Conservation (phyloP, 169 alveolate species). For the Plasmodium chabaudi region DNA sequence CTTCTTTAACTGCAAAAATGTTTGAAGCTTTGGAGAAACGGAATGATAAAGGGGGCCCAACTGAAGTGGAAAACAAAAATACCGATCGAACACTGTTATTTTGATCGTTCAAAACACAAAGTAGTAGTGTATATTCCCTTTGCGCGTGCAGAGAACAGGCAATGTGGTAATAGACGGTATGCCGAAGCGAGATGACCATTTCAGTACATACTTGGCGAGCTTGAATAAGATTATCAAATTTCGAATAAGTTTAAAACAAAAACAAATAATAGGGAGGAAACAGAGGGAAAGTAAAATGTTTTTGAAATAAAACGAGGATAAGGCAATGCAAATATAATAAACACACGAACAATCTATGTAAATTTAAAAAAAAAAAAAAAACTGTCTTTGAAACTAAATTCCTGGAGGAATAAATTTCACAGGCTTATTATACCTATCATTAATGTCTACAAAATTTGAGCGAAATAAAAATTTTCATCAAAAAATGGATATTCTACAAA, state of each 20-base stretch:
- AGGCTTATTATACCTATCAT: constrained; percentile 59
- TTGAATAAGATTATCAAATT: not conserved
- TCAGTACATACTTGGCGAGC: not conserved
- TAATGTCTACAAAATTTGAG: constrained; percentile 27
- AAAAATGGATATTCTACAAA: not conserved
- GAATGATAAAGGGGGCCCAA: no score
- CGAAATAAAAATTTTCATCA: not conserved
- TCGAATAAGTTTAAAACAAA: not conserved
- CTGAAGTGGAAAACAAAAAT: not conserved
- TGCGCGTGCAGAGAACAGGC: not conserved
- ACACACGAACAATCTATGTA: not conserved
- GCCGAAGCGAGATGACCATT: not conserved
- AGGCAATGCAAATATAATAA: not conserved
- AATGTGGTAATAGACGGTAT: not conserved
- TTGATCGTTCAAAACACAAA: no score
- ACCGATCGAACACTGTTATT: not conserved
- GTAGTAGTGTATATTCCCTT: not conserved
- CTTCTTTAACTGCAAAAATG: constrained; percentile 20
- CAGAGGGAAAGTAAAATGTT: not conserved
- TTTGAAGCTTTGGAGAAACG: constrained; percentile 7
- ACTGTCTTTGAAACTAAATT: constrained; percentile 4
- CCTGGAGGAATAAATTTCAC: constrained; percentile 76
- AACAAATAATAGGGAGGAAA: constrained; percentile 5
- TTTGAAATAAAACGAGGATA: constrained; percentile 1
- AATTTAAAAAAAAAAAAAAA: not conserved